These are phyloP conservation scores for Eucalyptus sp. DNA, from an alignment of 345 rosid genomes.

Conservation along the genomic window DNA sequence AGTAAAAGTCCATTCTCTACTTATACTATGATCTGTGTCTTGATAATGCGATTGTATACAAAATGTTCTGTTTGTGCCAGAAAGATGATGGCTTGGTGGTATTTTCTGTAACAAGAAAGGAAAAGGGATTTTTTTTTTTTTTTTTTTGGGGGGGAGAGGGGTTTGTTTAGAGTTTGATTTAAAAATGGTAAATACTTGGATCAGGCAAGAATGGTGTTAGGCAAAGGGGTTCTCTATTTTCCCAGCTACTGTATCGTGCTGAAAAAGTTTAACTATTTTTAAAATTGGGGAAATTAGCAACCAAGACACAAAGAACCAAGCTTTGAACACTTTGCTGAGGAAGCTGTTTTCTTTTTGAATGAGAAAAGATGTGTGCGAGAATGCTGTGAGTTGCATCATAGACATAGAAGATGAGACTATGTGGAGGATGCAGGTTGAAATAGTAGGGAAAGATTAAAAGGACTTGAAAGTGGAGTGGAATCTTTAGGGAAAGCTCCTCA, in stretches of 20 bases:
- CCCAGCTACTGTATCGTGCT: background rate
- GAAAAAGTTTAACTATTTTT: background rate
- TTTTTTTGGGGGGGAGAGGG: fast-evolving
- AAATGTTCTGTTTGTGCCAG: background rate
- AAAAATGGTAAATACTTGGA: background rate
- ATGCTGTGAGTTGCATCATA: background rate
- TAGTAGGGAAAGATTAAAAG: background rate
- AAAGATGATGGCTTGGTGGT: background rate
- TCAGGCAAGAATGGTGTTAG: background rate
- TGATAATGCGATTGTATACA: background rate
- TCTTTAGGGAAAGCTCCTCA: background rate
- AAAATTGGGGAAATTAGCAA: background rate
- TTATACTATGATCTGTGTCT: background rate
- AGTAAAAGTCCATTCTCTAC: background rate
- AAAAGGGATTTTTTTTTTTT: background rate
- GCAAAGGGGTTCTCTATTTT: background rate
- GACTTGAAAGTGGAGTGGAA: background rate
- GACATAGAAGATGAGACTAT: background rate
- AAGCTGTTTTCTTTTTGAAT: background rate
- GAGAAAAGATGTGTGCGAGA: background rate
- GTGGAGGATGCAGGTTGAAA: background rate
- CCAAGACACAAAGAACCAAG: background rate
- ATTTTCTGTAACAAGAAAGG: background rate
- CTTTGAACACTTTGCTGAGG: background rate
- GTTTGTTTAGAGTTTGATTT: background rate